Evolutionary conservation across 2,329 filamentous ascomycete species (phyloP).

Genomic region (Penicillium paneum): DNA sequence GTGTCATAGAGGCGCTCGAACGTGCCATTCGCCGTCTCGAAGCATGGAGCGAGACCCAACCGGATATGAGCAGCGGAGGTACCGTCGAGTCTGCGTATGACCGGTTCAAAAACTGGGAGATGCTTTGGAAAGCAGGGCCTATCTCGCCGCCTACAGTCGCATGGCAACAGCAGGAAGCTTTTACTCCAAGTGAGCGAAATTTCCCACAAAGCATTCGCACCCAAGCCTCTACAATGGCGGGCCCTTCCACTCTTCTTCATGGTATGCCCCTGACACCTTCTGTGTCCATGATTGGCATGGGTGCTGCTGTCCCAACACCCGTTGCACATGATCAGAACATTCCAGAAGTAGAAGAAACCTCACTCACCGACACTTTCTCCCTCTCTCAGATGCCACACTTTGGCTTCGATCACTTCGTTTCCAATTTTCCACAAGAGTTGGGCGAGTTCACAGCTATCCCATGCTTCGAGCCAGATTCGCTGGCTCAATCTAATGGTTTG

Average conservation of each 20-base stretch:
- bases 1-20: slow-evolving; percentile 54
- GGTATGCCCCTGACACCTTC: slow-evolving; percentile 23
- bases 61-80: slow-evolving; percentile 31
- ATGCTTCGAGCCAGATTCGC: slow-evolving; percentile 37
- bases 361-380: slow-evolving; percentile 28
- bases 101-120: slow-evolving; percentile 53
- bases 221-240: slow-evolving; percentile 8
- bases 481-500: slow-evolving; percentile 17
- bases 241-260: slow-evolving; percentile 16
- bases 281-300: slow-evolving; percentile 4
- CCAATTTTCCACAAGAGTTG: slow-evolving; percentile 41
- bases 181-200: slow-evolving; percentile 10
- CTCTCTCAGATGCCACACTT: slow-evolving; percentile 35
- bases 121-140: slow-evolving; percentile 46
- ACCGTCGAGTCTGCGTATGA: slow-evolving; percentile 50
- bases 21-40: slow-evolving; percentile 48
- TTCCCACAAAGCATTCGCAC: slow-evolving; percentile 9
- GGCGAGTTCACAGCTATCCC: slow-evolving; percentile 42
- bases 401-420: slow-evolving; percentile 41
- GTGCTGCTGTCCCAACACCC: slow-evolving; percentile 6
- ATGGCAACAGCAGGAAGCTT: slow-evolving; percentile 24
- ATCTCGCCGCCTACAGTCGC: slow-evolving; percentile 33
- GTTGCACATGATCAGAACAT: slow-evolving; percentile 12
- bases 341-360: slow-evolving; percentile 23
- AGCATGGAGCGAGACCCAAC: slow-evolving; percentile 39